Evolutionary conservation across 2,329 filamentous ascomycete species (phyloP).

Genomic region (Coniochaeta sp.): DNA sequence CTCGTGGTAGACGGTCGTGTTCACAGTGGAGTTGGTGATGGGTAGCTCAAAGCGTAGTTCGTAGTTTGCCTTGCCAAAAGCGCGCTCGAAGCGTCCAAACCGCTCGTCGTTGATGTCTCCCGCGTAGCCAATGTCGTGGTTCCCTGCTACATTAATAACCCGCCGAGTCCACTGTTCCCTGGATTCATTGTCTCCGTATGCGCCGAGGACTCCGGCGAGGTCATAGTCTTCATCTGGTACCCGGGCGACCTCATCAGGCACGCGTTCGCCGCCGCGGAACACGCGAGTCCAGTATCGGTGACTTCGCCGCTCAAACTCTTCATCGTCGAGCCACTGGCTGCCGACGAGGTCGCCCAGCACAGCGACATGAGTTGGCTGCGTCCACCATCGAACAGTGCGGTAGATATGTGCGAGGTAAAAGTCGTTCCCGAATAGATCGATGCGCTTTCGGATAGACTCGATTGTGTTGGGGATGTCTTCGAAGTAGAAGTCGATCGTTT

Average conservation of each 20-base stretch:
- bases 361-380: slow-evolving; percentile 74
- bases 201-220: slow-evolving; percentile 40
- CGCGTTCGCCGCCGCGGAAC: slow-evolving; percentile 60
- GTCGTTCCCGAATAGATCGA: slow-evolving; percentile 92
- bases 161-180: slow-evolving; percentile 59
- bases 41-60: slow-evolving; percentile 68
- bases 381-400: slow-evolving; percentile 75
- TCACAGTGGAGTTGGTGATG: slow-evolving; percentile 26
- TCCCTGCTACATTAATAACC: slow-evolving; percentile 86
- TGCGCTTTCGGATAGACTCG: slow-evolving; percentile 63
- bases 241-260: slow-evolving; percentile 48
- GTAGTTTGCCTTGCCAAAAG: slow-evolving; percentile 87
- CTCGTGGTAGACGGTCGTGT: slow-evolving; percentile 33
- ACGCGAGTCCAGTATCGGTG: slow-evolving; percentile 74
- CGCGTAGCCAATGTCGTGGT: slow-evolving; percentile 95
- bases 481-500: slow-evolving; percentile 52
- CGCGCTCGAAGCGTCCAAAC: slow-evolving; percentile 71
- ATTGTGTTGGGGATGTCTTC: slow-evolving; percentile 64
- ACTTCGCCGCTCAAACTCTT: slow-evolving; percentile 71
- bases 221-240: slow-evolving; percentile 42
- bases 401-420: slow-evolving; percentile 93
- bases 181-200: slow-evolving; percentile 34
- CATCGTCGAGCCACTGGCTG: slow-evolving; percentile 87
- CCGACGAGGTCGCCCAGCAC: slow-evolving; percentile 89
- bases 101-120: slow-evolving; percentile 77